Base-by-base conservation (phyloP, 2,329 filamentous ascomycete species). In the Fusarium anthophilum region DNA sequence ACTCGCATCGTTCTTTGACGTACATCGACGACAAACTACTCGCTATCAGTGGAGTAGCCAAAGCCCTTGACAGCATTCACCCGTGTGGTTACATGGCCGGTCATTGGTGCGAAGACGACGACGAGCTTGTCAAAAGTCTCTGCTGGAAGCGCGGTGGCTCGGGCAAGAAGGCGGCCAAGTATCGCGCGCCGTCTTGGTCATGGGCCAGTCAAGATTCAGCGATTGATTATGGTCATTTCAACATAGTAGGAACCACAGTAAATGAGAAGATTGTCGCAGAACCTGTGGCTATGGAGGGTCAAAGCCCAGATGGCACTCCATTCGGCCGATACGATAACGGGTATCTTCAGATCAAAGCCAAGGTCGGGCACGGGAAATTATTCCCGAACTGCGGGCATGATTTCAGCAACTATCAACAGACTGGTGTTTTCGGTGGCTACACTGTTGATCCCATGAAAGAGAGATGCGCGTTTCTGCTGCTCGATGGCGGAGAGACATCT, bases 201-300 rank as follows among this genome's bases (percentile, higher is more conserved):
- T 66, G 63, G 63, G 63, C 63, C 5, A 66, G 63, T 26, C 63
- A 66, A 11, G 30, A 66, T 11, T 65, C 60, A 6, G 17, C 26
- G 2, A 24, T 65, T 6, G 17, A 66, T 12, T 66, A 65, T 7
- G 14, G 8, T 5, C n/a, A 54, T 35, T 66, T 57, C 10, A 56
- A 14, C 9, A 35, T 50, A 15, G 15, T 44, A 5, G 43, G 50
- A 2, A 14, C 14, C 3, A 12, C 12, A 7, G 3, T 5, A 1
- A 12, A 20, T 2, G 22, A 50, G 0, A 20, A 5, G 1, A 28
- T 58, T 3, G 22, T 28, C 10, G 37, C 64, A n/a, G 50, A 66
- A 1, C 64, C 50, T 5, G 17, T 51, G 18, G 10, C 43, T 1
- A 32, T 51, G 26, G 22, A 43, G 3, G 50, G 61, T 2, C 38